Evolutionary conservation across 208 protist species (phyloP).

Genomic region (Zelonia costaricensis): DNA sequence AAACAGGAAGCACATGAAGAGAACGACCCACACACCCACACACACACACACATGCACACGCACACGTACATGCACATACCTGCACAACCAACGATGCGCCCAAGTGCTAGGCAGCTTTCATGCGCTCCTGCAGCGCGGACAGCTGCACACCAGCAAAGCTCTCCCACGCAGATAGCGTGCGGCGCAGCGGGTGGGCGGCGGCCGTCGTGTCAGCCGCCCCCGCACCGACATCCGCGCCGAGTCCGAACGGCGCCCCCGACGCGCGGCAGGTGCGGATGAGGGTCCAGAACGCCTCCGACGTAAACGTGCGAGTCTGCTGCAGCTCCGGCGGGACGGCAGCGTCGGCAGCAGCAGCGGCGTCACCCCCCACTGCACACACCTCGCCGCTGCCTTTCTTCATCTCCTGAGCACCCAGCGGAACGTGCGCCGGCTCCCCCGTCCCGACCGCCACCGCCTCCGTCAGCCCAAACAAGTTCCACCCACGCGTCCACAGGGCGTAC

Average conservation of each 20-base stretch:
- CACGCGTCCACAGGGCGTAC: conserved; percentile 48
- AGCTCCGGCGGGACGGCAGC: not conserved
- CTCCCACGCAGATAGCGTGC: conserved; percentile 23
- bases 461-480: conserved; percentile 51
- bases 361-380: no score
- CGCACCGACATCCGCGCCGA: not conserved
- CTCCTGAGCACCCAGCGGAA: no score
- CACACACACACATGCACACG: not conserved
- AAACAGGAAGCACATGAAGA: no score
- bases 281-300: conserved; percentile 16
- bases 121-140: not conserved
- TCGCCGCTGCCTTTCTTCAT: no score
- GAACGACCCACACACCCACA: no score
- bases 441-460: conserved; percentile 38
- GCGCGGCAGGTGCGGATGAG: conserved; percentile 8
- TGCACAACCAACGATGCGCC: no score
- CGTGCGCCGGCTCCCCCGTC: no score
- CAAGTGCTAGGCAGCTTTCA: no score
- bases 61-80: not conserved
- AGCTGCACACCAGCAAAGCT: conserved; percentile 11
- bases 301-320: conserved; percentile 3
- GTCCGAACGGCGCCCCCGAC: conserved; percentile 8
- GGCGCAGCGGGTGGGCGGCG: conserved; percentile 9
- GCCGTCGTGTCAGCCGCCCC: no score
- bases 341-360: not conserved